Base-by-base conservation (phyloP, 148 eudicot species). In the Suaeda aralocaspica region DNA sequence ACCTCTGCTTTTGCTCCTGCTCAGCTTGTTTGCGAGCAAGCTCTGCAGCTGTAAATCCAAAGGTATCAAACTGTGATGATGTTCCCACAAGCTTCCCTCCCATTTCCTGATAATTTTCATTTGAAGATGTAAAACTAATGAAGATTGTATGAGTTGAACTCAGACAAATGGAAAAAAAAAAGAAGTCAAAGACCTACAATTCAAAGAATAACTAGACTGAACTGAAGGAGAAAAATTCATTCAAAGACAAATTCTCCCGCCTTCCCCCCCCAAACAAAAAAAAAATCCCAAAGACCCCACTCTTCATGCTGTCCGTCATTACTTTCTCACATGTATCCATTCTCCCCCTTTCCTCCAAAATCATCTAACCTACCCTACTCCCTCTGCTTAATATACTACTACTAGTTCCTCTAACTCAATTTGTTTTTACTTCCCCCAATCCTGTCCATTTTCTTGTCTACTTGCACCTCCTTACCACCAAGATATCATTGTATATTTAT, bases 11-110 rank as follows among this genome's bases (percentile, higher is more conserved):
- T 63, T 91, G 95, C 72, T 94, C 96, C 74, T 84, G 88, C 72
- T 91, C 98, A 59, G 82, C 89, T 79, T 94, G 87, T 76, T 91
- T 87, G 8, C 92, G 92, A 34, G 98, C 89, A 77, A 79, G 77
- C 73, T 89, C 98, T 51, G 91, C 88, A 34, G 97, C 96, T 36
- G 97, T 93, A 67, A 84, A 87, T 63, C 98, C 97, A 72, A 93
- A 93, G 21, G 97, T 93, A 76, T 93, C 98, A 59, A 90, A 93
- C 79, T 91, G 84, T 73, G 87, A 83, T 34, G 96, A 89, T 79
- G 96, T 85, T 67, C 91, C 92, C 80, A 93, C 74, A 28, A 91
- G 81, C 71, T 81, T 76, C 69, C 91, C 97, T 82, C 86, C 97
- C 86, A 88, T 62, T 75, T 91, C 98, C 98, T 93, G 73, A 53